Evolutionary conservation across 2,329 filamentous ascomycete species (phyloP).

Genomic region (Bipolaris oryzae): DNA sequence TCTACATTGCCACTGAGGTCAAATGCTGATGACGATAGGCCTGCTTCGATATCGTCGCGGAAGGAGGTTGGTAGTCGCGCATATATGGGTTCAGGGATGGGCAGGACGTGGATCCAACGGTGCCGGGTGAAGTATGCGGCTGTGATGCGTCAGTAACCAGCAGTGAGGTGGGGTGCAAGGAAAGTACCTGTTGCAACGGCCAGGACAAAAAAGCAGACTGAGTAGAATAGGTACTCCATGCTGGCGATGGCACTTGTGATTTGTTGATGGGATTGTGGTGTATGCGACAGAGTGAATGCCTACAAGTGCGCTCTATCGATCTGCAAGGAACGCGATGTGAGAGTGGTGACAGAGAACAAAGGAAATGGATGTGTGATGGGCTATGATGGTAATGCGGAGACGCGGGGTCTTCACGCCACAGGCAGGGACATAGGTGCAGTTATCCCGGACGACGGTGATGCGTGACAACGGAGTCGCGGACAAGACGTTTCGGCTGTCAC

Average conservation of each 20-base stretch:
- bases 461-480: constrained; percentile 17
- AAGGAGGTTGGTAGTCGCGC: constrained; percentile 78
- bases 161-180: constrained; percentile 7
- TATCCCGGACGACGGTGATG: constrained; percentile 10
- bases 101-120: constrained; percentile 75
- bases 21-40: constrained; percentile 82
- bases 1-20: constrained; percentile 81
- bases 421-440: constrained; percentile 6
- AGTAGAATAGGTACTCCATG: constrained; percentile 85
- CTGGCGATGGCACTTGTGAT: constrained; percentile 29
- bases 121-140: constrained; percentile 80
- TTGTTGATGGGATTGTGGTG: constrained; percentile 3
- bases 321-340: constrained; percentile 11
- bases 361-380: constrained; percentile 12
- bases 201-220: constrained; percentile 73
- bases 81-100: constrained; percentile 71
- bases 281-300: constrained; percentile 21
- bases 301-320: constrained; percentile 22
- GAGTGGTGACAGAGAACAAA: constrained; percentile 16
- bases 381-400: constrained; percentile 12
- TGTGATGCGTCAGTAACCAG: constrained; percentile 43
- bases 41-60: constrained; percentile 82
- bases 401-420: constrained; percentile 4
- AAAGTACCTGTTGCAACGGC: constrained; percentile 69
- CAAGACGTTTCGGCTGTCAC: constrained; percentile 21